Conservation (phyloP, 345 rosid species). For the Eucalyptus erythrocorys region DNA sequence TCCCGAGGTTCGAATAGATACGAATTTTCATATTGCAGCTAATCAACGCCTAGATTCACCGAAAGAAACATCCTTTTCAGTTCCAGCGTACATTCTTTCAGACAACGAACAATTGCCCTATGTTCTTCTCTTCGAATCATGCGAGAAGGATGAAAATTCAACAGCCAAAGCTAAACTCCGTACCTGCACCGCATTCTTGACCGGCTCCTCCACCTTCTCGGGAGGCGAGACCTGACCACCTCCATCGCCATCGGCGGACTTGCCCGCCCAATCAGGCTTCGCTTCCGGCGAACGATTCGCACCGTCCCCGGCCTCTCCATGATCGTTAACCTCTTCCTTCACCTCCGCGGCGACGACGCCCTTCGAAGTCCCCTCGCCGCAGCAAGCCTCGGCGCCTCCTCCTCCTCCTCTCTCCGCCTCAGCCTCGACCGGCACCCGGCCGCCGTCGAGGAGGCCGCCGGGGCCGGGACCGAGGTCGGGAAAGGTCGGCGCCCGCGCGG, state of each 20-base stretch:
- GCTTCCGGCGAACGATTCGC: not conserved
- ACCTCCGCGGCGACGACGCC: not conserved
- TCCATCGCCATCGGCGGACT: not conserved
- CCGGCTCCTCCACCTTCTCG: slow-evolving; percentile 8
- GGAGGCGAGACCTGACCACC: not conserved
- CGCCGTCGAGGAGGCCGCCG: not conserved
- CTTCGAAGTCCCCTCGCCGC: not conserved
- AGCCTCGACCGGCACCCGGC: not conserved
- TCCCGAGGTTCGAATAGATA: not conserved
- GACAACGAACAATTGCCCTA: not conserved
- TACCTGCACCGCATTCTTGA: slow-evolving; percentile 19
- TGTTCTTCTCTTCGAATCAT: not conserved
- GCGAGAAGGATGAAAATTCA: not conserved
- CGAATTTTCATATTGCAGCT: not conserved
- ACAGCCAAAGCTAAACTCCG: not conserved
- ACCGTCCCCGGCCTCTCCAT: not conserved
- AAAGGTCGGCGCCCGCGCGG: not conserved
- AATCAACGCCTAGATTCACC: not conserved
- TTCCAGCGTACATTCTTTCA: not conserved
- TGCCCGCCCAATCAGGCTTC: not conserved
- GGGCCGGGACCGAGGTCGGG: not conserved
- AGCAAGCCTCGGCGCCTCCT: not conserved
- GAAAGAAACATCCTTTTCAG: not conserved
- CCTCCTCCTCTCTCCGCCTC: not conserved
- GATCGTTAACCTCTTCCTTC: not conserved